Evolutionary conservation across 2,329 filamentous ascomycete genomes (phyloP).

Genomic region (Fusarium devonianum): DNA sequence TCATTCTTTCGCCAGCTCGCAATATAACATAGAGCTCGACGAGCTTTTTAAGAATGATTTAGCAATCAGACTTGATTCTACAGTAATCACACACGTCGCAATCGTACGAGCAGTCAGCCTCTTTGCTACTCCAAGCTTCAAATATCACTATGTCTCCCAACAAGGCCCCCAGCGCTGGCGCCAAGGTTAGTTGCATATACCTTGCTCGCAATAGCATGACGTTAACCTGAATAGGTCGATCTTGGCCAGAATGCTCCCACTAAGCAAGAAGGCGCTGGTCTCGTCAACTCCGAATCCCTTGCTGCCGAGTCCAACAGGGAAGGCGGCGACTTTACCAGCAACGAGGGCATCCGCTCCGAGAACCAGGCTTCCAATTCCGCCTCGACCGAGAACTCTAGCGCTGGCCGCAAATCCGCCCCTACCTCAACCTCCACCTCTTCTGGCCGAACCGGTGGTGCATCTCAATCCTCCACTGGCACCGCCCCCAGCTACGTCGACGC

Average conservation of each 20-base stretch:
- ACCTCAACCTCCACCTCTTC: slow-evolving; percentile 12
- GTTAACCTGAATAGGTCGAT: slow-evolving; percentile 51
- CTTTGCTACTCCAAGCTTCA: background rate
- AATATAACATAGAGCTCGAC: slow-evolving; percentile 29
- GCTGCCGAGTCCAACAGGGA: slow-evolving; percentile 73
- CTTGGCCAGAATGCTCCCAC: slow-evolving; percentile 56
- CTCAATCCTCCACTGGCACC: slow-evolving; percentile 28
- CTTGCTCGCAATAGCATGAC: background rate
- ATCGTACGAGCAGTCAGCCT: background rate
- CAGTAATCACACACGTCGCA: background rate
- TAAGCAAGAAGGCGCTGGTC: slow-evolving; percentile 68
- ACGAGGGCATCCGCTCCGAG: slow-evolving; percentile 55
- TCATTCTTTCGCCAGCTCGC: slow-evolving; percentile 14
- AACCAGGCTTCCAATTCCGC: slow-evolving; percentile 12
- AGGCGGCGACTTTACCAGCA: slow-evolving; percentile 67
- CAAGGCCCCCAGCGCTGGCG: slow-evolving; percentile 28
- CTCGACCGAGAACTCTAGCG: background rate
- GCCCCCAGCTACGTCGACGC: slow-evolving; percentile 51
- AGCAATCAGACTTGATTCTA: background rate
- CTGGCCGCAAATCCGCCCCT: background rate
- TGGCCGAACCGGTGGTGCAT: slow-evolving; percentile 3
- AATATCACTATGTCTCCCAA: slow-evolving; percentile 29
- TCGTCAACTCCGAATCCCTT: slow-evolving; percentile 72
- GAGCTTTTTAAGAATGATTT: background rate
- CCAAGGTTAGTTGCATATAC: slow-evolving; percentile 31